A percentile compares a stretch with the other conserved stretches of the same genome.
Conservation (phyloP, 2,329 filamentous ascomycete species). For the Botrytis tulipae region DNA sequence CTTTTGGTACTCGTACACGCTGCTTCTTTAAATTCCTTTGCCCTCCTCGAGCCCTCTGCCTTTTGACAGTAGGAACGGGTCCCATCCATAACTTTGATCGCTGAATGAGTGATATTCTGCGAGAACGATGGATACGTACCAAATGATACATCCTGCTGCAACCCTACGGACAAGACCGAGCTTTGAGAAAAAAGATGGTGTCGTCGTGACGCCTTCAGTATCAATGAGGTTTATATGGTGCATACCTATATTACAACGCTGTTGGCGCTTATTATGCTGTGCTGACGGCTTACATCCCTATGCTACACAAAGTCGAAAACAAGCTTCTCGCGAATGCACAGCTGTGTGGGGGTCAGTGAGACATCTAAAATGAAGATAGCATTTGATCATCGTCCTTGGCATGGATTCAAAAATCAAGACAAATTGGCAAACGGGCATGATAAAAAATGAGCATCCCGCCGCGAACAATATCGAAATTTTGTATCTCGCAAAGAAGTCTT, state of each 20-base stretch:
- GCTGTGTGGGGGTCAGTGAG: not conserved
- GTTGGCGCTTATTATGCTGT: conserved; percentile 9
- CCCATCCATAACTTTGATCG: not conserved
- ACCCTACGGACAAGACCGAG: not conserved
- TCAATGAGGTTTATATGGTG: not conserved
- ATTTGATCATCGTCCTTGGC: not conserved
- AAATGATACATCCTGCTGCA: not conserved
- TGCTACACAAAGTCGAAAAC: conserved; percentile 11
- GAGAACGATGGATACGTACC: not conserved
- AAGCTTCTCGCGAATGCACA: conserved; percentile 11
- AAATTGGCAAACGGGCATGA: not conserved
- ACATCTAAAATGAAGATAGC: not conserved
- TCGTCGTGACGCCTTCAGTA: not conserved
- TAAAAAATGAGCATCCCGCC: not conserved
- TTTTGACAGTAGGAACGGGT: not conserved
- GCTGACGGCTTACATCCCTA: not conserved
- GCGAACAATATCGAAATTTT: not conserved
- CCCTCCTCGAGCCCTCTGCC: not conserved
- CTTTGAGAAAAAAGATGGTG: not conserved
- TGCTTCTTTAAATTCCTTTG: not conserved
- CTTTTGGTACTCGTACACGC: not conserved
- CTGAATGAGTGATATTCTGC: not conserved
- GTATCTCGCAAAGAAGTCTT: not conserved
- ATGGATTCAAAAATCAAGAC: not conserved
- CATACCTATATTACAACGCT: not conserved